Evolutionary conservation across 495 filamentous ascomycete species (phyloP).

Genomic region (Apiosordaria backusii): DNA sequence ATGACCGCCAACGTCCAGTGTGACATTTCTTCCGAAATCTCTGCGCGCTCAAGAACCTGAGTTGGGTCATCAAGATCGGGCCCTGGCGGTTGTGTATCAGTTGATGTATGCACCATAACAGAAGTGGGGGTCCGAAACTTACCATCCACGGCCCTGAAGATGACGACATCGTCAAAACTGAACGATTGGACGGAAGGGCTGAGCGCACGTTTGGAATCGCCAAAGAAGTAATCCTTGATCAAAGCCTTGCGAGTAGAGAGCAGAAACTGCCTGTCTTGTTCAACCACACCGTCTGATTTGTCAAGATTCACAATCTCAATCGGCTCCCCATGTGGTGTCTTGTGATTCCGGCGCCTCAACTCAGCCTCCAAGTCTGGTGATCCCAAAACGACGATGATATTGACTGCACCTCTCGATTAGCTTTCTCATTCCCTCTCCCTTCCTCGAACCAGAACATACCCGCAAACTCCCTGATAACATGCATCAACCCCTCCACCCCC

Average conservation of each 20-base stretch:
- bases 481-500: conserved; percentile 68
- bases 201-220: conserved; percentile 67
- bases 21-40: conserved; percentile 57
- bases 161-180: conserved; percentile 64
- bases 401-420: conserved; percentile 45
- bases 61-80: conserved; percentile 24
- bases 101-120: conserved; percentile 15
- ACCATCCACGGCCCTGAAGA: conserved; percentile 49
- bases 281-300: conserved; percentile 84
- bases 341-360: conserved; percentile 65
- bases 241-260: conserved; percentile 65
- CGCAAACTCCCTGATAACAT: conserved; percentile 84
- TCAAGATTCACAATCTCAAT: conserved; percentile 74
- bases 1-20: conserved; percentile 77
- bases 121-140: neutral
- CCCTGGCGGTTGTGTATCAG: conserved; percentile 11
- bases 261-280: conserved; percentile 72
- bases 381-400: conserved; percentile 76
- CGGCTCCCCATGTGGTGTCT: conserved; percentile 55
- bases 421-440: neutral
- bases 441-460: conserved; percentile 42
- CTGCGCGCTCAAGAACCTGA: conserved; percentile 55
- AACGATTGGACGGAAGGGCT: conserved; percentile 81
- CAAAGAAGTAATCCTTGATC: conserved; percentile 93
- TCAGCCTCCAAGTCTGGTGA: conserved; percentile 78